Percentiles rank a stretch among this genome's conserved stretches.
phyloP scores from a whole-genome alignment of 768 basidiomycete species.

The Tulasnella sp. region DNA sequence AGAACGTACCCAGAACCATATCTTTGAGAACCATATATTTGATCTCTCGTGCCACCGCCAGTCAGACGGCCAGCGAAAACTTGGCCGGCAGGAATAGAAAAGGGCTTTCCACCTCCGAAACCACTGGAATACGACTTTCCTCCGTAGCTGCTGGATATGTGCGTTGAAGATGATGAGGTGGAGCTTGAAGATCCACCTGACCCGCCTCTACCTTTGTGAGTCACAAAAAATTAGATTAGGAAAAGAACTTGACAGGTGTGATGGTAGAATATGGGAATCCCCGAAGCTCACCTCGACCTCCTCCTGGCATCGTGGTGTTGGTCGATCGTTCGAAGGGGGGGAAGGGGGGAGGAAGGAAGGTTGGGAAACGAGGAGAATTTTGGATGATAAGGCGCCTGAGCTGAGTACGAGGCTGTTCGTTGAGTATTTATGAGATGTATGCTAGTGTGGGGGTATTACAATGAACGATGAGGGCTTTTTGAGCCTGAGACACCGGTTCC shows the following conservation, averaged over 20 bases:
- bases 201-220: not conserved
- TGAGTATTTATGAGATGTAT: not conserved
- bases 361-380: not conserved
- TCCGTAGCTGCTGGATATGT: not conserved
- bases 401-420: not conserved
- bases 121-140: not conserved
- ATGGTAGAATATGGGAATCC: not conserved
- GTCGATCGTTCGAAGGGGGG: not conserved
- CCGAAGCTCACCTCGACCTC: not conserved
- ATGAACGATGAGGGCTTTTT: not conserved
- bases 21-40: slow-evolving; percentile 10
- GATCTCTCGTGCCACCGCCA: slow-evolving; percentile 15
- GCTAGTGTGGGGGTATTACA: not conserved
- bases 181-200: not conserved
- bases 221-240: not conserved
- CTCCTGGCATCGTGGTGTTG: not conserved
- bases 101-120: slow-evolving; percentile 5
- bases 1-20: slow-evolving; percentile 16
- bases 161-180: not conserved
- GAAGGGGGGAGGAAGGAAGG: not conserved
- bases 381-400: not conserved
- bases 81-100: not conserved
- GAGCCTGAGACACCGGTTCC: not conserved
- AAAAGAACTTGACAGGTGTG: not conserved
- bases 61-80: slow-evolving; percentile 13